Evolutionary conservation across 805 yeast species (phyloP).

Genomic region (Grigorovia yakushimaensis): DNA sequence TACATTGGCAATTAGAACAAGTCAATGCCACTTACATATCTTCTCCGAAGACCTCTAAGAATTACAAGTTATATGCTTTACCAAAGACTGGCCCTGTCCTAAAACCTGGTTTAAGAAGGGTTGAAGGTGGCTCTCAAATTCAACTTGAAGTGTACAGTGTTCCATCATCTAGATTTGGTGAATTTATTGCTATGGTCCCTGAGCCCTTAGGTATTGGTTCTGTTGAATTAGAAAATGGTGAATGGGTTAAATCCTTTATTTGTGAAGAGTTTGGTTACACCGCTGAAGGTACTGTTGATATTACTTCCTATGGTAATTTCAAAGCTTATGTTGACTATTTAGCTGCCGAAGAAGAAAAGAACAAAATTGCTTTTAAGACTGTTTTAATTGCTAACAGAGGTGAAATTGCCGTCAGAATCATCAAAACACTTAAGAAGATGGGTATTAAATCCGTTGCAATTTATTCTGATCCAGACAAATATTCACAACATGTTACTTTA

Average conservation of each 20-base stretch:
- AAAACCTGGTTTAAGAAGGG: constrained; percentile 85
- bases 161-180: constrained; percentile 70
- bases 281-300: constrained; percentile 62
- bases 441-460: constrained; percentile 76
- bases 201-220: constrained; percentile 93
- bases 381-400: constrained; percentile 97
- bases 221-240: constrained; percentile 71
- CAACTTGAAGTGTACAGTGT: constrained; percentile 76
- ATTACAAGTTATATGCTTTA: constrained; percentile 72
- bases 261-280: constrained; percentile 87
- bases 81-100: constrained; percentile 73
- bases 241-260: constrained; percentile 84
- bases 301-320: constrained; percentile 89
- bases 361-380: constrained; percentile 56
- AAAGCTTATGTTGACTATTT: constrained; percentile 38
- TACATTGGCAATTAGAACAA: constrained; percentile 88
- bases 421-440: constrained; percentile 74
- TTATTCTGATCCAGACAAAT: constrained; percentile 83
- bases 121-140: constrained; percentile 49
- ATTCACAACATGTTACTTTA: constrained; percentile 72
- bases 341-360: constrained; percentile 18
- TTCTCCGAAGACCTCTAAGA: constrained; percentile 57
- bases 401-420: constrained; percentile 92
- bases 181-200: constrained; percentile 80
- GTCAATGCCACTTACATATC: constrained; percentile 65